These are phyloP conservation scores for Talaromyces albobiverticillius DNA, from an alignment of 2,329 filamentous ascomycete species.

Conservation along the genomic window DNA sequence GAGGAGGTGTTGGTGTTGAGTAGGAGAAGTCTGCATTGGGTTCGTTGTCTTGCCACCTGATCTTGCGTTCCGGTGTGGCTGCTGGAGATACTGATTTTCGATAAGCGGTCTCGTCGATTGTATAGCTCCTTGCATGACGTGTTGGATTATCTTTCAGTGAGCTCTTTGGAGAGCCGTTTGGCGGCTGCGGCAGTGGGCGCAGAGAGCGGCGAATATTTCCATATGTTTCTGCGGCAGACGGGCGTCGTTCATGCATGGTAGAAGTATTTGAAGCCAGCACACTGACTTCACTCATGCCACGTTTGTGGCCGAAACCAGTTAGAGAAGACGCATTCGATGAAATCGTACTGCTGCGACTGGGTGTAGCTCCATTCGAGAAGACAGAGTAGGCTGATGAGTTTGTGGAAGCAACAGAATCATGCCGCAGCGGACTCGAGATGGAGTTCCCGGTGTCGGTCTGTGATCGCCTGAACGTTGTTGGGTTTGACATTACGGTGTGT, in stretches of 20 bases:
- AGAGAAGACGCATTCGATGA: constrained; percentile 65
- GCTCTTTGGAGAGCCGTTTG: constrained; percentile 47
- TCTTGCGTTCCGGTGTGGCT: constrained; percentile 30
- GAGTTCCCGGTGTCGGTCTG: constrained; percentile 41
- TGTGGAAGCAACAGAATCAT: constrained; percentile 55
- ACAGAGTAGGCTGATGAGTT: constrained; percentile 53
- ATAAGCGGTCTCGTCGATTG: constrained; percentile 54
- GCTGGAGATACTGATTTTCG: constrained; percentile 32
- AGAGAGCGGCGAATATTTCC: constrained; percentile 72
- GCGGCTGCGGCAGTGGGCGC: constrained; percentile 68
- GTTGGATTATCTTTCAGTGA: constrained; percentile 28
- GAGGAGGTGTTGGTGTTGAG: constrained; percentile 25
- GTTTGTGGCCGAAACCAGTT: constrained; percentile 58
- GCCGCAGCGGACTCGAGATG: constrained; percentile 48
- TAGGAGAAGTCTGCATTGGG: constrained; percentile 5
- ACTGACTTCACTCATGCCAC: constrained; percentile 71
- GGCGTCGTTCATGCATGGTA: constrained; percentile 21
- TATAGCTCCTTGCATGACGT: constrained; percentile 58
- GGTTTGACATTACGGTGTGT: constrained; percentile 38
- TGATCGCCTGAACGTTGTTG: constrained; percentile 33
- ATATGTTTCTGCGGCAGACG: constrained; percentile 63
- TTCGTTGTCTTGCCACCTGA: constrained; percentile 28
- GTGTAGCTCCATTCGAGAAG: constrained; percentile 47
- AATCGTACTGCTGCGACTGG: constrained; percentile 65
- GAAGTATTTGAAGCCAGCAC: constrained; percentile 47